Conservation (phyloP, 1,284 basidiomycete species). For the Fomitiporia mediterranea region DNA sequence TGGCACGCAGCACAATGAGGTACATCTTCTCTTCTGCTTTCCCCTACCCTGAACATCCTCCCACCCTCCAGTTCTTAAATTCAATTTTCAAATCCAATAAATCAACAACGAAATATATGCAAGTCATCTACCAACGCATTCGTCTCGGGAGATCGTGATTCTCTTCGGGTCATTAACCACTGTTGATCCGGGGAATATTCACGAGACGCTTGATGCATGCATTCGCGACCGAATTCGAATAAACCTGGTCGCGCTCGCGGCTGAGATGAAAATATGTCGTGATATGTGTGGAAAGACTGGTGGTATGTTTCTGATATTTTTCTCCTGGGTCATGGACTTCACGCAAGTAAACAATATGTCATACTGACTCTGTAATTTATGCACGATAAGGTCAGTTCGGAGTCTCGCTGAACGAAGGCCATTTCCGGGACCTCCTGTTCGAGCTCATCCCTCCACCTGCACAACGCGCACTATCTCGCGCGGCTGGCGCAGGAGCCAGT, state of each 20-base stretch:
- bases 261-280: slow-evolving; percentile 97
- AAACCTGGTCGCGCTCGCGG: slow-evolving; percentile 87
- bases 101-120: not conserved
- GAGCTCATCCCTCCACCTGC: slow-evolving; percentile 95
- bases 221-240: slow-evolving; percentile 83
- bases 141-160: slow-evolving; percentile 90
- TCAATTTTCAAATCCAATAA: not conserved
- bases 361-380: slow-evolving; percentile 20
- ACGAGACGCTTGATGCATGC: slow-evolving; percentile 83
- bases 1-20: slow-evolving; percentile 91
- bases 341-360: not conserved
- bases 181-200: slow-evolving; percentile 95
- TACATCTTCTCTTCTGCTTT: slow-evolving; percentile 31
- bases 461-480: slow-evolving; percentile 59
- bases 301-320: slow-evolving; percentile 45
- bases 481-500: slow-evolving; percentile 38
- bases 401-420: slow-evolving; percentile 95
- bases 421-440: slow-evolving; percentile 93
- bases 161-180: slow-evolving; percentile 95
- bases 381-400: slow-evolving; percentile 72
- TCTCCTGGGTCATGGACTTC: not conserved
- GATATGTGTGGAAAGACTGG: slow-evolving; percentile 87
- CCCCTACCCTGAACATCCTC: not conserved
- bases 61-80: not conserved
- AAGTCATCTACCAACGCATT: slow-evolving; percentile 92